Conservation (phyloP, 495 filamentous ascomycete species). For the Aspergillus campestris region DNA sequence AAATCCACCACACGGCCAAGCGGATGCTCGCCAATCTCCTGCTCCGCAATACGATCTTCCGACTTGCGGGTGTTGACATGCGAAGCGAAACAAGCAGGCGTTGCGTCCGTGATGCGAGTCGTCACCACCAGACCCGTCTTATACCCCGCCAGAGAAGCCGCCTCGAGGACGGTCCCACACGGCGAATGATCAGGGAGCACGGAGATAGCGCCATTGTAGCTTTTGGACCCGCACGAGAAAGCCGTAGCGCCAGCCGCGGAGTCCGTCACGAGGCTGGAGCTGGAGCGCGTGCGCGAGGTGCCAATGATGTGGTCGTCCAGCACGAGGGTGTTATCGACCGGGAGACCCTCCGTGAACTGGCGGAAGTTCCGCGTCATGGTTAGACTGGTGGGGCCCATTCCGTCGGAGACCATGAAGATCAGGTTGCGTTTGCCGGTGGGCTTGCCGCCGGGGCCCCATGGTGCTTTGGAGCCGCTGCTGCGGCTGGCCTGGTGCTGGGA, state of each 20-base stretch:
- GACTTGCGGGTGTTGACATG: constrained; percentile 74
- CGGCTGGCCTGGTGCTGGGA: constrained; percentile 54
- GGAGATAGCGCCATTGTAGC: constrained; percentile 92
- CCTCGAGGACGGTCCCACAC: constrained; percentile 91
- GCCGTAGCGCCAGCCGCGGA: constrained; percentile 93
- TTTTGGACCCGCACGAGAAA: constrained; percentile 86
- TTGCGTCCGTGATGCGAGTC: constrained; percentile 91
- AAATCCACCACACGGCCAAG: constrained; percentile 83
- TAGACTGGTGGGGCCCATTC: constrained; percentile 92
- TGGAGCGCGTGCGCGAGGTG: constrained; percentile 76
- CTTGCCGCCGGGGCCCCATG: constrained; percentile 37
- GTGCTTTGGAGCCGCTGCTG: constrained; percentile 13
- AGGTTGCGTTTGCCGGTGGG: constrained; percentile 78
- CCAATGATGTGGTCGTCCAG: constrained; percentile 85
- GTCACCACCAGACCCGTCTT: constrained; percentile 93
- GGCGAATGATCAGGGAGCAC: constrained; percentile 76
- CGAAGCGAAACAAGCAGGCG: constrained; percentile 90
- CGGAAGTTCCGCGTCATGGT: constrained; percentile 75
- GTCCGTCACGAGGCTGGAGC: constrained; percentile 77
- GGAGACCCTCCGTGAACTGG: constrained; percentile 59
- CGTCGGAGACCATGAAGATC: constrained; percentile 98
- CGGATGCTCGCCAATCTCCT: constrained; percentile 79
- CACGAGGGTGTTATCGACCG: constrained; percentile 60
- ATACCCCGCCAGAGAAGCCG: constrained; percentile 84
- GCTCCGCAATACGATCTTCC: constrained; percentile 85